Evolutionary conservation across 2,329 filamentous ascomycete species (phyloP).

Genomic region (Cladosporium sp.): DNA sequence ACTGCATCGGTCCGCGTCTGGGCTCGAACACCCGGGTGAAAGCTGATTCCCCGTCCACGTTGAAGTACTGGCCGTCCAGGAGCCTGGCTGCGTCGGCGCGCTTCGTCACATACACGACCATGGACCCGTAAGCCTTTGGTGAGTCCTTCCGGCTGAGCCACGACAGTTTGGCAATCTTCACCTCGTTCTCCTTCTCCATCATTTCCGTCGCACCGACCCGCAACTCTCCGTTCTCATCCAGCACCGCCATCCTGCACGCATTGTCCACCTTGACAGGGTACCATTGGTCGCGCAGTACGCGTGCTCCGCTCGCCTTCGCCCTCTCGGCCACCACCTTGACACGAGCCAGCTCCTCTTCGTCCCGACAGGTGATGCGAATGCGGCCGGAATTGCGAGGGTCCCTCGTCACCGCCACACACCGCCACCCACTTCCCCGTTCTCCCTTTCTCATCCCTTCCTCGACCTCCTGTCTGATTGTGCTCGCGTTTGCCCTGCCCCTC

Average conservation of each 20-base stretch:
- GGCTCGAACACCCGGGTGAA: not conserved
- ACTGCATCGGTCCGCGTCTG: not conserved
- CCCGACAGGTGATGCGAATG: constrained; percentile 3
- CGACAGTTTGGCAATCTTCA: constrained; percentile 6
- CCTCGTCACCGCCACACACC: constrained; percentile 12
- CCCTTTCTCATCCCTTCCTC: constrained; percentile 9
- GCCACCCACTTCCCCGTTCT: constrained; percentile 1
- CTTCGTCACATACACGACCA: constrained; percentile 11
- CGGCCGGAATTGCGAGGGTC: constrained; percentile 3
- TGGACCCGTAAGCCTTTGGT: constrained; percentile 10
- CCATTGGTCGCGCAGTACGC: constrained; percentile 11
- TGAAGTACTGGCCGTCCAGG: not conserved
- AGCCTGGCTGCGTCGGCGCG: constrained; percentile 2
- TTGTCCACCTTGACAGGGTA: constrained; percentile 13
- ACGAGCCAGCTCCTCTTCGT: not conserved
- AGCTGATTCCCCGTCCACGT: not conserved
- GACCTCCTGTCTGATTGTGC: constrained; percentile 2
- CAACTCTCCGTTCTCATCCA: constrained; percentile 3
- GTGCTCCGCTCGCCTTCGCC: not conserved
- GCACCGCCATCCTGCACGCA: constrained; percentile 6
- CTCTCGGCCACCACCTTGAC: constrained; percentile 10
- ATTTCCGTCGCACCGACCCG: not conserved
- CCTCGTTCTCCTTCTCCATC: constrained; percentile 12
- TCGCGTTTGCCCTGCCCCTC: constrained; percentile 3
- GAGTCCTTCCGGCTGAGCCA: constrained; percentile 12